phyloP scores from a whole-genome alignment of 768 basidiomycete genomes.

The Mycena vitilis region DNA sequence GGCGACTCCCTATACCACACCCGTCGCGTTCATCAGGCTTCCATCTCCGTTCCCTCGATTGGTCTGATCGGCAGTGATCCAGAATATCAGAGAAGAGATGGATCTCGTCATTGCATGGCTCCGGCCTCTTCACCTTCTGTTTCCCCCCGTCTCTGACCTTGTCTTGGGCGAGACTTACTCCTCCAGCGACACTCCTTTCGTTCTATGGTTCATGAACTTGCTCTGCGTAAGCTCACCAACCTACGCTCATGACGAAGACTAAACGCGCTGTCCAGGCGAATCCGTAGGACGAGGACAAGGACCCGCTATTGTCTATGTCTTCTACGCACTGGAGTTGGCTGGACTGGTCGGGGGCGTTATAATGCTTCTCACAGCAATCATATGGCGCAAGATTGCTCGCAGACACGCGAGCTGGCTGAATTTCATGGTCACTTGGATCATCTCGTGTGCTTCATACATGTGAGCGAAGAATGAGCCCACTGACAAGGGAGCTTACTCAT shows the following conservation, averaged over 20 bases:
- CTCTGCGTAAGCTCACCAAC: background rate
- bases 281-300: conserved; percentile 1
- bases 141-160: background rate
- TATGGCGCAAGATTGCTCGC: conserved; percentile 31
- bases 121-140: conserved; percentile 7
- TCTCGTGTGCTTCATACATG: conserved; percentile 39
- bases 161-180: background rate
- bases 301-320: conserved; percentile 22
- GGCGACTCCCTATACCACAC: no score
- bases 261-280: conserved; percentile 2
- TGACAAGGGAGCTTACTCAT: background rate
- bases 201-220: conserved; percentile 25
- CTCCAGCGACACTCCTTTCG: background rate
- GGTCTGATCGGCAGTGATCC: conserved; percentile 1
- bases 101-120: conserved; percentile 13
- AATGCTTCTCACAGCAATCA: conserved; percentile 34
- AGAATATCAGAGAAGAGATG: conserved; percentile 27
- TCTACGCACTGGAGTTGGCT: conserved; percentile 35
- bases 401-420: conserved; percentile 39
- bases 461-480: conserved; percentile 5
- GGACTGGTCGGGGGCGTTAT: conserved; percentile 34
- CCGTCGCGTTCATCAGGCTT: conserved; percentile 14
- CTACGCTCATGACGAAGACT: background rate
- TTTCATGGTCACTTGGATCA: conserved; percentile 39
- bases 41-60: conserved; percentile 19